A percentile compares a stretch with the other conserved stretches of the same genome.
Conservation (phyloP, 805 yeast genomes). For the Kluyveromyces lactis region DNA sequence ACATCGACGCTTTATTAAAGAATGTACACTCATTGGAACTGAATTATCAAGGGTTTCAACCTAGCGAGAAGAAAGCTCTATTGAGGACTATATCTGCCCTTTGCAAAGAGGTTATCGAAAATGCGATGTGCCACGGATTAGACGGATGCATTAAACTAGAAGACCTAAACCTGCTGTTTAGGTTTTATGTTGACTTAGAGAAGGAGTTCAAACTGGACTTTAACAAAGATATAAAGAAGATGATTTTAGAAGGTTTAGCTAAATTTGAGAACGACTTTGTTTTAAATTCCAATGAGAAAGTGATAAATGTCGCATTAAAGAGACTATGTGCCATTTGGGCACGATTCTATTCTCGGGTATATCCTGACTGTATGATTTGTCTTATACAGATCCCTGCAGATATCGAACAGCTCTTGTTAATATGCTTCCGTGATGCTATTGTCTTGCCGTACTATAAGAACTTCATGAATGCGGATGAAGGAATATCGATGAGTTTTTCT, state of each 20-base stretch:
- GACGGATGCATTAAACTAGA: slow-evolving; percentile 3
- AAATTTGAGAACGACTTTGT: slow-evolving; percentile 31
- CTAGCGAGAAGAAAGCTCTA: slow-evolving; percentile 23
- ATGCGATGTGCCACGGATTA: not conserved
- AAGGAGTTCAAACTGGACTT: slow-evolving; percentile 3
- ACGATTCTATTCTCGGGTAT: slow-evolving; percentile 43
- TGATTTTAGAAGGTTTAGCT: slow-evolving; percentile 20
- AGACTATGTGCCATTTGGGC: slow-evolving; percentile 45
- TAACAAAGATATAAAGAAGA: slow-evolving; percentile 23
- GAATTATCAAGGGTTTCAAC: slow-evolving; percentile 22
- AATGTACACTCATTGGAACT: slow-evolving; percentile 25
- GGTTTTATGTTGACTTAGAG: slow-evolving; percentile 2
- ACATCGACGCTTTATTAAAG: slow-evolving; percentile 14
- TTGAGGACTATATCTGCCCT: slow-evolving; percentile 10
- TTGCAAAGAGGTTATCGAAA: slow-evolving; percentile 2
- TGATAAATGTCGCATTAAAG: slow-evolving; percentile 29
- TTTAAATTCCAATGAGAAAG: slow-evolving; percentile 27
- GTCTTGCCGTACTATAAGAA: slow-evolving; percentile 46
- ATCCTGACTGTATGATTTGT: slow-evolving; percentile 52
- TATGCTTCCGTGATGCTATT: slow-evolving; percentile 44
- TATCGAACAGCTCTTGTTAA: slow-evolving; percentile 34
- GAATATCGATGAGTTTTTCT: slow-evolving; percentile 27
- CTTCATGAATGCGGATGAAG: slow-evolving; percentile 27
- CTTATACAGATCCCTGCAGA: slow-evolving; percentile 44
- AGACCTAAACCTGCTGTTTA: slow-evolving; percentile 2